Evolutionary conservation across 306 rosid species (phyloP), one percentile per base, ranked within the genome.

Genomic region (Quercus glauca): DNA sequence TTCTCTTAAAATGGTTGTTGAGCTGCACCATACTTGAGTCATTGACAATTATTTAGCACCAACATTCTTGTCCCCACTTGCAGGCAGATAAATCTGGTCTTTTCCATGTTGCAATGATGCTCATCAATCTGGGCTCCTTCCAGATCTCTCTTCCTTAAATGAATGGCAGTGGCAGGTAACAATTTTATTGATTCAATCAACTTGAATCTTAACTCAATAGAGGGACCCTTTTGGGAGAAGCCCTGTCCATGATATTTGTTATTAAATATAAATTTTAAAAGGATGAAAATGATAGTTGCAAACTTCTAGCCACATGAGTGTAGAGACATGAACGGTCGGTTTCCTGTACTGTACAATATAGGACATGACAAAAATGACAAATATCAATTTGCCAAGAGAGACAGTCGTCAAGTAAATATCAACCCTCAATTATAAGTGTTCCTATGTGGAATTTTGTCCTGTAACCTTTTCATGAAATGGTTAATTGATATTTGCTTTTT

Each of bases 81-180:
- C 14, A 37, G 68, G 74, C 82, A 80, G 21, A 53, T 63, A 37
- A 79, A 33, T 13, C 53, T 67, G 55, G 55, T 65, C 77, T 53
- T 37, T 18, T 51, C 51, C 23, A 73, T 41, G 49, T 76, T 73
- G 63, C 51, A 56, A 21, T 67, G 57, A 35, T 3, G 68, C n/a
- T 55, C 71, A 58, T 71, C 64, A 75, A 64, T 26, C 55, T 37
- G 65, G 79, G 74, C 78, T 69, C 78, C 76, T 76, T 84, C 88
- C 64, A 75, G 87, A 82, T 61, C 71, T 63, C 79, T 76, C 87
- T 69, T 49, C 74, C 78, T 23, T 58, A n/a, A 25, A n/a, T 23
- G 56, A 21, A 14, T 33, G 33, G 81, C 6, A 6, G 2, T 74
- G 64, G 43, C 41, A 60, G 69, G 57, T 59, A 20, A 80, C 35